Base-by-base conservation (phyloP, 371 early-diverging fungal genomes). In the Mortierella sp. region DNA sequence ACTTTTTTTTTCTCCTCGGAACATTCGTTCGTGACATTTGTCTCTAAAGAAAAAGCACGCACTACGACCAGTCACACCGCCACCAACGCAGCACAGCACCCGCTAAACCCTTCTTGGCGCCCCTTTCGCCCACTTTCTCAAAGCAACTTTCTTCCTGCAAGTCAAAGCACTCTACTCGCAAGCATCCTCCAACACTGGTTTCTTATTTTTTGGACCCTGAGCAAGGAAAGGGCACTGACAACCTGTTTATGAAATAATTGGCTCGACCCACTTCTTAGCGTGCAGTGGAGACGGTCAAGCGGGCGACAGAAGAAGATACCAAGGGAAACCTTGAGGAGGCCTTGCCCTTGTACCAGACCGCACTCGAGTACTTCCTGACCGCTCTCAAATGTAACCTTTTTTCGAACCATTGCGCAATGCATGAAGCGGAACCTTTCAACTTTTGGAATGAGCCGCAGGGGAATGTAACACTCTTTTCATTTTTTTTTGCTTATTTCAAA, bases 301-400 rank as follows among this genome's bases (percentile, higher is more conserved):
- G 93, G 87, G 99, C 98, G 31, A 98, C 96, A 6, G 97, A 97
- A 72, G 97, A 97, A 81, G 99, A 98, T 89, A 92, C 90, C 46
- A 95, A 94, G 67, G 96, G 95, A 51, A 95, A 98, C 89, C 96
- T 95, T 80, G 96, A 97, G 75, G 96, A 96, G 81, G 98, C 99
- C 13, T 96, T 97, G 88, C 93, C 91, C 75, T 92, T 91, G 71
- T 99, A 99, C 86, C 92, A 92, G 78, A 94, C 95, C 88, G 92
- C 95, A 5, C 91, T 98, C 28, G 98, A 98, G 75, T 97, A 96
- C 87, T 99, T 98, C 85, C 91, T 97, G 93, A 94, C 94, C 34
- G 98, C 98, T 5, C 92, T 99, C 77, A 98, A 98, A 90, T 98
- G 97, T 97, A 91, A 91, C 24, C 48, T 13, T 19, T 6, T 21